Evolutionary conservation across 192 early-diverging fungal genomes (phyloP), one percentile per base, ranked within the genome.

Genomic region (Pilaira anomala): DNA sequence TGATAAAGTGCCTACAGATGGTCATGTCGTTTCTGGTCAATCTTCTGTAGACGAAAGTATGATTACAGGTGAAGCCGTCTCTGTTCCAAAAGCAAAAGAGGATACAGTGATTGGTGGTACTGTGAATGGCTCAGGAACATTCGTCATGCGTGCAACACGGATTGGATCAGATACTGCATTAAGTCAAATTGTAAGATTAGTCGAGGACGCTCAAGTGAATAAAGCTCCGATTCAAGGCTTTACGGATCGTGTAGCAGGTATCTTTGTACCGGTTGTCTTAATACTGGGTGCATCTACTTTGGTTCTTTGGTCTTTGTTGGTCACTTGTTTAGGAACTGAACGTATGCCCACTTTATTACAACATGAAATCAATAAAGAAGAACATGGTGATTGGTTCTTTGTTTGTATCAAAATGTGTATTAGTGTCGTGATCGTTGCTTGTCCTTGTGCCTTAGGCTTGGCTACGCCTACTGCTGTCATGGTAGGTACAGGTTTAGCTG

Each of bases 381-480:
- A 78, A 65, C 80, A 77, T 1, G 79, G 80, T 1, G 83, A 83
- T 73, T 89, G 87, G 72, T 80, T 93, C 60, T 83, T 91, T 21
- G 85, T 91, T 3, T 89, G 88, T 67, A 71, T 95, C 25, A 88
- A 91, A 74, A 68, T 98, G 26, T 91, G 91, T 21, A 96, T 98
- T 25, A 89, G 92, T 2, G 95, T 97, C 3, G 90, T 96, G 29
- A 93, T 98, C 1, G 94, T 98, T 0, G 93, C 96, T 18, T 98
- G 96, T 55, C 96, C 96, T 40, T 98, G 96, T 78, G 94, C 96
- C 2, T 75, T 98, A 28, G 96, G 96, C 6, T 81, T 98, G 29
- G 91, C 94, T 29, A 95, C 93, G 5, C 96, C 96, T 11, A 98
- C 96, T 0, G 96, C 95, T 0, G 92, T 98, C 24, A 97, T 98